Base-by-base conservation (phyloP, 2,329 filamentous ascomycete species). In the Fonsecaea pedrosoi region DNA sequence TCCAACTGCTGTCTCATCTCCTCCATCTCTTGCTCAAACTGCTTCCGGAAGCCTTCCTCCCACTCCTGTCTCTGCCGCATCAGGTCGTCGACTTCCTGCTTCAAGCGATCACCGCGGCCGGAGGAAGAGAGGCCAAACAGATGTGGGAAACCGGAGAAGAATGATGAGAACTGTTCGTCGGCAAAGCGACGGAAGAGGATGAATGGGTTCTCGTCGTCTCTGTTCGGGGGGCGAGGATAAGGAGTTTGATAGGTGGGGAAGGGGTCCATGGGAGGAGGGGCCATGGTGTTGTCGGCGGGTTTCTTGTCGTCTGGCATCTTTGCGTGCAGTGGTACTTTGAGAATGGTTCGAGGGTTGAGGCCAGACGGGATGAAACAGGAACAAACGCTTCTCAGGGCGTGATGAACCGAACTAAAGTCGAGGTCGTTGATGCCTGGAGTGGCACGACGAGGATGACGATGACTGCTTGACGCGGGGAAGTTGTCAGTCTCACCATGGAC, bases 141-240 rank as follows among this genome's bases (percentile, higher is more conserved):
- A 21, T 65, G 79, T 77, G 18, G 83, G 77, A 50, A 84, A 76
- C 34, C 82, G 79, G 83, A 83, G 63, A 88, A 76, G 60, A 89
- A 75, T 15, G 82, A 83, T 8, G 81, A 82, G 71, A 88, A 81
- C 64, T 86, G 84, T 55, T 84, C 82, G 71, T 89, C 86, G 64
- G 86, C 84, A 74, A 85, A 87, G 69, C 83, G 84, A 71, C 87
- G 86, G 77, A 89, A 88, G 35, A 82, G 80, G 64, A 87, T 82
- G 75, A 89, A 88, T 0, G 86, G 85, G 67, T 87, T 87, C 59
- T 80, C 76, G 66, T 79, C 75, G 60, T 80, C 75, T 61, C 69
- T 71, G 38, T 66, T 66, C 2, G 25, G 25, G 61, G 70, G 68
- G 15, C 71, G 69, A 56, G 71, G 64, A 42, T 67, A 73, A n/a